Base-by-base conservation (phyloP, 495 filamentous ascomycete genomes). In the Penicillium egyptiacum region DNA sequence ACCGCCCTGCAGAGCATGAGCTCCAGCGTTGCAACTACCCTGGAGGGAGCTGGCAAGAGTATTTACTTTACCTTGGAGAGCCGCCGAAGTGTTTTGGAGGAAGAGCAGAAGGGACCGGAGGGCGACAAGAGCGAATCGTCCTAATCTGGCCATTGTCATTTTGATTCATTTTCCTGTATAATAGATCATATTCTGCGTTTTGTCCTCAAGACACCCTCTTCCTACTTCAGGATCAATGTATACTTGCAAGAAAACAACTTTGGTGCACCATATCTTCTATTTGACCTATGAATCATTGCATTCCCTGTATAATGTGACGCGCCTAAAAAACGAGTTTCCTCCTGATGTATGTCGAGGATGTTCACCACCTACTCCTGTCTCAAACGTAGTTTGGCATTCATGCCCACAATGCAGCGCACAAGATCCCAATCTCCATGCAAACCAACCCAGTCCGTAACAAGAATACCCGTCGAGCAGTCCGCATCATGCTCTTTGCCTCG, bases 391-490 rank as follows among this genome's bases (percentile, higher is more conserved):
- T 81, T 88, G 19, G 84, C 84, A 68, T 98, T 98, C 90, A 94
- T 92, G 16, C 90, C 92, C 6, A 97, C 88, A 65, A 96, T 86
- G 70, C 89, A 87, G 62, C 89, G 83, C 40, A 95, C 86, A 17
- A 98, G 76, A 73, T 96, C 92, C 95, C 95, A 98, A 74, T 98
- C 90, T 0, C 90, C 94, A 59, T 88, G 79, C 47, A 85, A 73
- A 1, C 94, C 94, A 58, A 96, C 92, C 90, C 88, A 96, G 70
- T 98, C 94, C 46, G 86, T 91, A 28, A 98, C 89, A 25, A 98
- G 85, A 53, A 98, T 85, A 22, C 95, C 94, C n/a, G 92, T 96
- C 11, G 83, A 82, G 45, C 88, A 91, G 69, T 96, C 90, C 11
- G 90, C 88, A 22, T 57, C 75, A 57, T 64, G 79, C 68, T 74